Conservation (phyloP, 257 asterid species). For the Jasminum sambac region DNA sequence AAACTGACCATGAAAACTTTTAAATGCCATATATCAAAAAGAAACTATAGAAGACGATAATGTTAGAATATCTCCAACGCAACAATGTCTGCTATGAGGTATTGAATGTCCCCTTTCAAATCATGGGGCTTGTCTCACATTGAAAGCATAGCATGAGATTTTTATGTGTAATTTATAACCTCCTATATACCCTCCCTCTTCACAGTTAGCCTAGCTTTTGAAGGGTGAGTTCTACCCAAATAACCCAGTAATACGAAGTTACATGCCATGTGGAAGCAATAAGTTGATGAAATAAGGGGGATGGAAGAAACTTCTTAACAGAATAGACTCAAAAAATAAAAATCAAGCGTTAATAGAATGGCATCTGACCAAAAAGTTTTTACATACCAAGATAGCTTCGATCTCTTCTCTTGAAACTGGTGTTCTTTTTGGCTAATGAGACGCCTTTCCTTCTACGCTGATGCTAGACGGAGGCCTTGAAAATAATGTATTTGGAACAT, state of each 20-base stretch:
- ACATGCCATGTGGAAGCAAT: not conserved
- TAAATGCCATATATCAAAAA: not conserved
- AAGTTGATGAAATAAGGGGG: not conserved
- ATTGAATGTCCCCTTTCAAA: too few relatives aligned
- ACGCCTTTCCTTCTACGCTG: slow-evolving; percentile 80
- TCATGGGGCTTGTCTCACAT: too few relatives aligned
- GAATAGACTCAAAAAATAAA: not conserved
- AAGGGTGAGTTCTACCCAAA: too few relatives aligned
- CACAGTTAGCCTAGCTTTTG: too few relatives aligned
- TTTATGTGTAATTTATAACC: too few relatives aligned
- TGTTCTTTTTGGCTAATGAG: slow-evolving; percentile 90
- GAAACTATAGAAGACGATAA: not conserved
- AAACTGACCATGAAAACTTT: not conserved
- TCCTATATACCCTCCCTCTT: too few relatives aligned
- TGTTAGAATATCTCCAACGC: too few relatives aligned
- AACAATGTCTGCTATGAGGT: too few relatives aligned
- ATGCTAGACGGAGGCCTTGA: slow-evolving; percentile 51
- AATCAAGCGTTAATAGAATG: not conserved
- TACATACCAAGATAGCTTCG: slow-evolving; percentile 76
- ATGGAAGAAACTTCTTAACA: not conserved
- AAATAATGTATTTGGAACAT: slow-evolving; percentile 47
- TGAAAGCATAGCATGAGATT: too few relatives aligned
- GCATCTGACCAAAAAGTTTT: not conserved
- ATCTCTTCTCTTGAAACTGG: slow-evolving; percentile 87
- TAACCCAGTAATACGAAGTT: too few relatives aligned